Base-by-base conservation (phyloP, 768 basidiomycete species). In the Tricholoma bakamatsutake region DNA sequence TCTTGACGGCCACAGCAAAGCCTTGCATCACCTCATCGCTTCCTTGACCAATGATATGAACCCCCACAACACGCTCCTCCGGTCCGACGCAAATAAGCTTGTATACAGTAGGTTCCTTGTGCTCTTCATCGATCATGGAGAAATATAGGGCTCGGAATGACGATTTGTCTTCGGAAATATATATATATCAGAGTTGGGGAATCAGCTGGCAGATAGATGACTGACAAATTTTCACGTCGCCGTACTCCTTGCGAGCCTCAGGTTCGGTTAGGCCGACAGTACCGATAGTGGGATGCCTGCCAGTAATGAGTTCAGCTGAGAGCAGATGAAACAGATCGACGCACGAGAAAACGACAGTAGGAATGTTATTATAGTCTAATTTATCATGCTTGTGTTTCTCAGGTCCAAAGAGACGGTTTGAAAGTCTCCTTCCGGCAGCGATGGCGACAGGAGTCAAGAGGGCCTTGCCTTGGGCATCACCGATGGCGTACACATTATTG, bases 391-490 rank as follows among this genome's bases (percentile, higher is more conserved):
- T 93, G 80, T 79, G 95, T 71, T 90, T 78, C 57, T 84, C 82
- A 2, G 86, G 85, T 9, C 97, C 97, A 64, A 93, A 99, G 46
- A 98, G 73, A 57, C 97, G 77, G 73, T 98, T 98, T 53, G 88
- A 80, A 37, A 98, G 75, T 58, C 93, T 76, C 57, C 97, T 77
- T 18, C 93, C 97, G 13, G 97, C 97, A 48, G 96, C 96, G 56
- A 99, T 96, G 40, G 97, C 97, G 9, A 99, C 97, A 13, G 97
- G 97, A 4, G 97, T 99, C 57, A 99, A 78, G 31, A 96, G 76
- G 42, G 84, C 90, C 71, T 97, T 95, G 58, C 97, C 97, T 61
- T 84, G 84, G 18, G 94, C 92, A 66, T 99, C 97, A 2, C 97
- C 97, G 55, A 98, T 86, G 2, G 93, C 83, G 43, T 79, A 85